A percentile compares a stretch with the other conserved stretches of the same genome.
These are phyloP conservation scores for barley (Hordeum vulgare) DNA, from an alignment of 176 grass and related monocot species.

Conservation along the genomic window MorexV3_pseudomolecules_assembly NC_058519.1:619287589-619288088, in stretches of 20 bases:
- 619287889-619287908: conserved; percentile 70
- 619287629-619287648: not conserved
- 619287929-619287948: conserved; percentile 19
- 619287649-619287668: not conserved
- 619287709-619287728: conserved; percentile 29
- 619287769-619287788: conserved; percentile 66
- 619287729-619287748: conserved; percentile 57
- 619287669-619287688: not conserved
- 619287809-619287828: conserved; percentile 61
- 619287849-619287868: conserved; percentile 31
- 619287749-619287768: conserved; percentile 15
- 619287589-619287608: conserved; percentile 33
- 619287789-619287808: conserved; percentile 88
- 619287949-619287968: conserved; percentile 53
- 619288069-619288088: not conserved
- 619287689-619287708: not conserved
- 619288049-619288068: conserved; percentile 62
- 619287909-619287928: conserved; percentile 61
- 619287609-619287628: not conserved
- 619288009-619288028: conserved; percentile 77
- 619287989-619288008: conserved; percentile 62
- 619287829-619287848: conserved; percentile 64
- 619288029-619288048: conserved; percentile 69
- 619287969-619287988: conserved; percentile 48
- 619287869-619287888: conserved; percentile 5